Evolutionary conservation across 2,329 filamentous ascomycete species (phyloP), one percentile per base, ranked within the genome.

Genomic region (Claviceps humidiphila): DNA sequence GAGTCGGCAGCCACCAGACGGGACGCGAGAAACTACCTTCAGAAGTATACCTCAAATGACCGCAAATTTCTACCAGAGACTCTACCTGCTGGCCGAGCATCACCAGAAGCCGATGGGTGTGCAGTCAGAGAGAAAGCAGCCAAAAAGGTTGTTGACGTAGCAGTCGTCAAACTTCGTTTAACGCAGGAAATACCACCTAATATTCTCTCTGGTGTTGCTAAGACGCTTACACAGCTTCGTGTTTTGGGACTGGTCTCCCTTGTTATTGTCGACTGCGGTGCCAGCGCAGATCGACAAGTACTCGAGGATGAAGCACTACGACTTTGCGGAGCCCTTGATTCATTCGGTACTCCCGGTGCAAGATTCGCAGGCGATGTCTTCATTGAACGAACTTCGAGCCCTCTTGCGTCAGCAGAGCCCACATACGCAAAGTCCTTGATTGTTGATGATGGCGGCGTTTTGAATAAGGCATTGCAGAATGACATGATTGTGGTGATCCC

Each of bases 1-100:
- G 88, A 87, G 61, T 89, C 90, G 17, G 89, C 89, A 11, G 87
- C 90, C 5, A 96, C 91, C 0, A 95, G 90, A 68, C 82, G 93
- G 60, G 93, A 98, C 71, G 89, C 90, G 47, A 90, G 87, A 67
- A 83, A 87, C 40, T 98, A 96, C 64, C 76, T 98, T 16, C 85
- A 93, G 59, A 90, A 89, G 55, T 95, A 96, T 65, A 83, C 59
- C 57, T 61, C 58, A 60, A 65, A 66, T 48, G 58, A 61, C 37
- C 42, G 39, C 16, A 45, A 66, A n/a, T 14, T 11, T 39, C 8
- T 22, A 22, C 22, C 30, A 16, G 48, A 42, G 24, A 11, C 22
- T 37, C 16, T 30, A 14, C 9, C n/a, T 16, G 50, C 43, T 40
- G 22, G 4, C 16, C 5, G 16, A 34, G 7, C 26, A 9, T 20